Conservation (phyloP, 2,329 filamentous ascomycete species). For the Colletotrichum sp. region DNA sequence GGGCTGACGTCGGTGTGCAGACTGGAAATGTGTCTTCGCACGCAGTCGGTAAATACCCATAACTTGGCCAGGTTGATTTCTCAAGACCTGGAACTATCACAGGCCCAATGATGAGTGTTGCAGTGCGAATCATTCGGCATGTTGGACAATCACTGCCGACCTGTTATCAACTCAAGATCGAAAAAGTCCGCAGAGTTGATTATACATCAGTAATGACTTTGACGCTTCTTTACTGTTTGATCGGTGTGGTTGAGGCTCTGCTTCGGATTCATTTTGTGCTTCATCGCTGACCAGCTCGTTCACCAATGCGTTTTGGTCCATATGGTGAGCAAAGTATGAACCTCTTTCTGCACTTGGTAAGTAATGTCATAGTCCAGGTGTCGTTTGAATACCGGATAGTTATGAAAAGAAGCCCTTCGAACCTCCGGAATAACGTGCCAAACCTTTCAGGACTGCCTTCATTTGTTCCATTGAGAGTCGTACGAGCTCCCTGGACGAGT, state of each 20-base stretch:
- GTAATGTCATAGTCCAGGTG: background rate
- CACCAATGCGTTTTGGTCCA: rapidly evolving
- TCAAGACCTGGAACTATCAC: too few species aligned
- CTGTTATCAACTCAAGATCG: too few species aligned
- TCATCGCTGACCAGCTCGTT: background rate
- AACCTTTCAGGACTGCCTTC: background rate
- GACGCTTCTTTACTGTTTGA: too few species aligned
- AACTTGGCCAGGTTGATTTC: too few species aligned
- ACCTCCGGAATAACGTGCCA: background rate
- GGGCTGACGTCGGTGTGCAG: background rate
- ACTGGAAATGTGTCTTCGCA: background rate
- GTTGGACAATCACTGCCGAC: too few species aligned
- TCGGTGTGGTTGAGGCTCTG: background rate
- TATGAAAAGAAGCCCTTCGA: background rate
- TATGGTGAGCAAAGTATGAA: background rate
- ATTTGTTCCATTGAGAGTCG: background rate
- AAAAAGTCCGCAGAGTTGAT: too few species aligned
- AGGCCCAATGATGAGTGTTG: too few species aligned
- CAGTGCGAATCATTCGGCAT: too few species aligned
- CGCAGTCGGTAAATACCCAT: too few species aligned
- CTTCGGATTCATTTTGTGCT: background rate
- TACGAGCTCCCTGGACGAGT: background rate
- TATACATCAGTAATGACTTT: too few species aligned
- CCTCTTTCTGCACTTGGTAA: background rate
- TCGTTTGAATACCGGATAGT: background rate